Evolutionary conservation across 2,329 filamentous ascomycete species (phyloP).

Genomic region (Hypoxylon sp.): DNA sequence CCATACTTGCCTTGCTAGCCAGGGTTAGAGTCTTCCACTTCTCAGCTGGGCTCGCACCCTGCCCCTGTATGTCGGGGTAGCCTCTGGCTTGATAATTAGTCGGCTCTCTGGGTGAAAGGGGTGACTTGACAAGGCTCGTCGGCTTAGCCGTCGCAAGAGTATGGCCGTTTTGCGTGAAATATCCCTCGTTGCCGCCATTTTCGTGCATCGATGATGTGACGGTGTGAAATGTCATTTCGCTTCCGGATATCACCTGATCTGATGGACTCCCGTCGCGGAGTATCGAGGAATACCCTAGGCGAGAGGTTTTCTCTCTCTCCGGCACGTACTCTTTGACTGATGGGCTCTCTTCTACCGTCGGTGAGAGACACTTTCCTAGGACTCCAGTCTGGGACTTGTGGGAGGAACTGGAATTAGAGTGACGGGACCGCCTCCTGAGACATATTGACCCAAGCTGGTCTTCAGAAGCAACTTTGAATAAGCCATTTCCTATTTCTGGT

Average conservation of each 20-base stretch:
- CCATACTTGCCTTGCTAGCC: constrained; percentile 45
- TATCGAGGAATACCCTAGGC: constrained; percentile 2
- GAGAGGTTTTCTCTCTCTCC: background rate
- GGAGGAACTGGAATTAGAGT: constrained; percentile 36
- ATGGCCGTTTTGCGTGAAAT: background rate
- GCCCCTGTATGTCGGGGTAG: background rate
- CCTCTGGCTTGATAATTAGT: too few species aligned
- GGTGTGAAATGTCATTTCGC: constrained; percentile 29
- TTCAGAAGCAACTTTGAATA: constrained; percentile 7
- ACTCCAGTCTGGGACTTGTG: constrained; percentile 24
- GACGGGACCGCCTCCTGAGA: constrained; percentile 36
- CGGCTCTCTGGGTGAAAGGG: too few species aligned
- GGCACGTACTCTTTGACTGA: constrained; percentile 7
- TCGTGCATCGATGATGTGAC: constrained; percentile 14
- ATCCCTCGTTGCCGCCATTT: constrained; percentile 1
- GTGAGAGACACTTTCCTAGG: constrained; percentile 46
- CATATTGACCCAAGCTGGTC: constrained; percentile 26
- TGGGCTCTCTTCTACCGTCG: constrained; percentile 50
- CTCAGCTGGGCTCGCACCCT: constrained; percentile 21
- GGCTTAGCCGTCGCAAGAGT: background rate
- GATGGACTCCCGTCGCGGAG: constrained; percentile 7
- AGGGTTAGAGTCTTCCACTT: constrained; percentile 42
- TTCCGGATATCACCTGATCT: constrained; percentile 14
- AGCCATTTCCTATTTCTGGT: constrained; percentile 34
- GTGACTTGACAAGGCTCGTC: constrained; percentile 10